Evolutionary conservation across 306 rosid genomes (phyloP), one percentile per base, ranked within the genome.

Genomic region (Abrus precatorius): DNA sequence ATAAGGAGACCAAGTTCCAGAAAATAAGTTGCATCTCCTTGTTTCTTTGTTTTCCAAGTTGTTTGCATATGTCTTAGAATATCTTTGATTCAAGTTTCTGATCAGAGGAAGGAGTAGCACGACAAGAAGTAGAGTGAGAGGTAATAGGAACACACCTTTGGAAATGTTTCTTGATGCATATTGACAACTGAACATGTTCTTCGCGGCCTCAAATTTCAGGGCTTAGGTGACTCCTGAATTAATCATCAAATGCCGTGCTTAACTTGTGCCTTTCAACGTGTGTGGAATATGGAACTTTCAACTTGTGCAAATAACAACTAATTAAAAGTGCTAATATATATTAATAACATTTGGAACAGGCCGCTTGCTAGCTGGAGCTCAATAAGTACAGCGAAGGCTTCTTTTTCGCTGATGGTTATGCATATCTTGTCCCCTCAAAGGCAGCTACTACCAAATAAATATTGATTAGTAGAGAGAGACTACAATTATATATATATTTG

Each of bases 1-100:
- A 64, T 82, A 63, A 2, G 89, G 86, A 67, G 86, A 76, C 97
- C 97, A 90, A 1, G 87, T 79, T 27, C 97, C 97, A 38, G 65
- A 77, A 40, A 90, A 91, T 43, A 92, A 14, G 68, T 87, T 76
- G 45, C 97, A 92, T 45, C 59, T 56, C 45, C 82, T 78, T 60
- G 32, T 43, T 57, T 75, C 78, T 13, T 5, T 45, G 72, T 55
- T 57, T 49, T 54, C 7, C 50, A 50, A 81, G 38, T 3, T 77
- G 66, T 65, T 30, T 45, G 7, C 36, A 44, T 63, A 41, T n/a
- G 20, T 59, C 77, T 52, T 57, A 2, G 83, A 82, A 54, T 72
- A 54, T 62, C 80, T 63, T 28, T 81, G 43, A 27, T 41, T 67
- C 40, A 84, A 7, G 45, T 33, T 65, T 55, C 64, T 64, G 65